phyloP scores from a whole-genome alignment of 371 early-diverging fungal species.

The Rhizomucor miehei region DNA sequence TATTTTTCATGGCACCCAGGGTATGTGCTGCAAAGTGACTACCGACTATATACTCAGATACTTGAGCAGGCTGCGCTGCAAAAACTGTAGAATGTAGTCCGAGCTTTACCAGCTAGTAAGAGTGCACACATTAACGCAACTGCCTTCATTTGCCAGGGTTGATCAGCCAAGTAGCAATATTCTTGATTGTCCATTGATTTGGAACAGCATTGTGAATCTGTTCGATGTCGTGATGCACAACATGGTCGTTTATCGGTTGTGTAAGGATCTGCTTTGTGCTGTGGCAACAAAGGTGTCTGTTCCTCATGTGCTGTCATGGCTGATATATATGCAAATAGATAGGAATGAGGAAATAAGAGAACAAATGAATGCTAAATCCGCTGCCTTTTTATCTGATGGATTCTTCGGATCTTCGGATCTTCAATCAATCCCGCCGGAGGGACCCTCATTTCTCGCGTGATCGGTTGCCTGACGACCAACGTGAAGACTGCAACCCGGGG shows the following conservation, averaged over 20 bases:
- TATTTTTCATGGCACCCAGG: constrained; percentile 66
- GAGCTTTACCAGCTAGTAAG: constrained; percentile 56
- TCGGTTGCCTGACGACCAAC: too few relatives aligned
- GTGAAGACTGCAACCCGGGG: too few relatives aligned
- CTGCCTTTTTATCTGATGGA: too few relatives aligned
- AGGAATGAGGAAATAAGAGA: constrained; percentile 1
- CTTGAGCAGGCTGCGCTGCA: background rate
- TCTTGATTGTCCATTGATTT: constrained; percentile 16
- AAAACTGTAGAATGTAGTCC: background rate
- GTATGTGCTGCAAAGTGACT: constrained; percentile 77
- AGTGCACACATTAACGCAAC: constrained; percentile 62
- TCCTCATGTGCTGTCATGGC: background rate
- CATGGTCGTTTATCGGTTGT: constrained; percentile 1
- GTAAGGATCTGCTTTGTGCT: background rate
- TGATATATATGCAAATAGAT: background rate
- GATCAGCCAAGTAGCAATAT: constrained; percentile 33
- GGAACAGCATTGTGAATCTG: constrained; percentile 10
- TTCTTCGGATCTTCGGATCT: too few relatives aligned
- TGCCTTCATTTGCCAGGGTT: constrained; percentile 58
- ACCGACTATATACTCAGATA: constrained; percentile 51
- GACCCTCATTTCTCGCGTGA: too few relatives aligned
- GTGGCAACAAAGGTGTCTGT: constrained; percentile 9
- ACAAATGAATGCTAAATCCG: too few relatives aligned
- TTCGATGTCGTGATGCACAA: too few relatives aligned
- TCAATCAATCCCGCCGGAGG: too few relatives aligned